Percentiles rank a stretch among this genome's conserved stretches.
Evolutionary conservation across 202 grass and related monocot genomes (phyloP).

Genomic region (Bolboschoenoplectus hybrid): DNA sequence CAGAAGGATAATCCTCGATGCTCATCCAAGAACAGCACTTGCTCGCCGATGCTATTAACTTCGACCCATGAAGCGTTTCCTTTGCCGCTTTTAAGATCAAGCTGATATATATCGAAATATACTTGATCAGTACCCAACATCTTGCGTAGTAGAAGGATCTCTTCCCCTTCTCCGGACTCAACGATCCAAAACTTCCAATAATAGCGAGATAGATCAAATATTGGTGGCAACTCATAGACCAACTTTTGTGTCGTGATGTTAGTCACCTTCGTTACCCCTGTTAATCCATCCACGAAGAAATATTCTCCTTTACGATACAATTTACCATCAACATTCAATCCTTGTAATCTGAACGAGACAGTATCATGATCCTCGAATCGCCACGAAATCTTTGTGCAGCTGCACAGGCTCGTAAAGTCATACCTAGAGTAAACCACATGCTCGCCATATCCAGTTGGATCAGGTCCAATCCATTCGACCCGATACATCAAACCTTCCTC

Average conservation of each 20-base stretch:
- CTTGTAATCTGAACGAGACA: background rate
- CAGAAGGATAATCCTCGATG: background rate
- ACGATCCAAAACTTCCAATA: background rate
- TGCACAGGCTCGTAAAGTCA: background rate
- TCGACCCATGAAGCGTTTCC: background rate
- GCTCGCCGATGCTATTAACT: background rate
- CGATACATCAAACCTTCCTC: background rate
- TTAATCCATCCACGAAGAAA: background rate
- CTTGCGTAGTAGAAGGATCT: background rate
- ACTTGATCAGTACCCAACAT: background rate
- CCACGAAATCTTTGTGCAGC: background rate
- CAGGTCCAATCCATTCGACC: background rate
- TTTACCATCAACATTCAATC: background rate
- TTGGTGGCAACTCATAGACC: background rate
- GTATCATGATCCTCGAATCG: background rate
- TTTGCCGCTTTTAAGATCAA: background rate
- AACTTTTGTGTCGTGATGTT: background rate
- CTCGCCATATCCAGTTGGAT: background rate
- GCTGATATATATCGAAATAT: background rate
- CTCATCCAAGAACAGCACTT: conserved; percentile 1
- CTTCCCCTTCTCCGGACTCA: background rate
- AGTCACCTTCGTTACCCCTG: background rate
- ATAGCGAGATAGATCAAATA: background rate
- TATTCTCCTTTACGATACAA: background rate
- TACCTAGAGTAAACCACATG: background rate